Percentiles rank a stretch among this genome's conserved stretches.
Evolutionary conservation across 805 yeast genomes (phyloP).

Genomic region (Sungouiozyma ichnusensis): DNA sequence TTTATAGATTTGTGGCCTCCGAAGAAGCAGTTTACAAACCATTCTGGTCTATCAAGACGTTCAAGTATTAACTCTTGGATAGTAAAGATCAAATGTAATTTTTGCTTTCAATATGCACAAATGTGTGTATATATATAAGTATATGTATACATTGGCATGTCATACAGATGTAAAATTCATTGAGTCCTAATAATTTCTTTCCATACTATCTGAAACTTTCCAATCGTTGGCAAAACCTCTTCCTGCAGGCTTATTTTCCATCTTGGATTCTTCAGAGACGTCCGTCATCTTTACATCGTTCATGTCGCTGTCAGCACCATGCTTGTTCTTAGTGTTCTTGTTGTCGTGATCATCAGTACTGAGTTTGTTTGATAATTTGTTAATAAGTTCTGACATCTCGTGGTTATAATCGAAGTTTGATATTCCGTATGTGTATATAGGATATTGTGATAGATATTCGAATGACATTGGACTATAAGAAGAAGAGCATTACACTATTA

Average conservation of each 20-base stretch:
- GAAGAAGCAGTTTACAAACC: neutral
- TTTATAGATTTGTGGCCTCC: neutral
- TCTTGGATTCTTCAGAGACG: neutral
- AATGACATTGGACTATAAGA: neutral
- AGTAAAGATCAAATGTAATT: too few species aligned
- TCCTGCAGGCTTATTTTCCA: constrained; percentile 4
- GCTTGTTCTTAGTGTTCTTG: neutral
- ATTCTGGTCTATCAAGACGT: too few species aligned
- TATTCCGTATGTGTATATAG: neutral
- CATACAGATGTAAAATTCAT: constrained; percentile 4
- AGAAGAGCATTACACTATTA: neutral
- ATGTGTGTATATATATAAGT: too few species aligned
- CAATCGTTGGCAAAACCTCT: constrained; percentile 13
- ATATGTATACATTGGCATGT: neutral
- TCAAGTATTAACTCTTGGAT: too few species aligned
- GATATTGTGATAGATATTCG: neutral
- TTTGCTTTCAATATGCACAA: too few species aligned
- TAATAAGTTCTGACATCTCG: constrained; percentile 23
- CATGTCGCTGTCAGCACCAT: neutral
- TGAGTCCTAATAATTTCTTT: neutral
- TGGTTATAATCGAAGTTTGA: neutral
- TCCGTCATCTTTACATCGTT: neutral
- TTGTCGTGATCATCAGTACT: constrained; percentile 13
- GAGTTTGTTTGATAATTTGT: constrained; percentile 24
- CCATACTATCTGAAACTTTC: constrained; percentile 14